Evolutionary conservation across 2,329 filamentous ascomycete species (phyloP).

Genomic region (Fusarium sp.): DNA sequence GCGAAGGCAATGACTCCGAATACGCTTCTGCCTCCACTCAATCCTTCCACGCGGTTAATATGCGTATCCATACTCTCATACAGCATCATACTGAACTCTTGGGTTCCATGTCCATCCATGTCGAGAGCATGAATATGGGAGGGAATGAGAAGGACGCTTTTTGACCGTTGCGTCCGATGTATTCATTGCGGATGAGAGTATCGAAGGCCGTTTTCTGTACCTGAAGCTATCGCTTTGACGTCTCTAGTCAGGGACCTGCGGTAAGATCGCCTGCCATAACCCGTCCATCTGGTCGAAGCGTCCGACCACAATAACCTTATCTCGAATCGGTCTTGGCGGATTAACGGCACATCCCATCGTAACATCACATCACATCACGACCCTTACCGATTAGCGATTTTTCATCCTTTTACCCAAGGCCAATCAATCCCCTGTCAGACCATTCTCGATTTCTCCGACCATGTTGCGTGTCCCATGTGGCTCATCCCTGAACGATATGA

Average conservation of each 20-base stretch:
- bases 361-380: neutral
- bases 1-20: too few species aligned
- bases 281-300: neutral
- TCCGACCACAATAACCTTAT: conserved; percentile 1
- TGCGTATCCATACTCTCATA: conserved; percentile 44
- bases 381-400: neutral
- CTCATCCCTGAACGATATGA: conserved; percentile 37
- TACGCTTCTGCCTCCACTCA: too few species aligned
- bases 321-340: conserved; percentile 1
- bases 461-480: conserved; percentile 7
- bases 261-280: neutral
- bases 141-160: conserved; percentile 60
- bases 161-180: conserved; percentile 59
- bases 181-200: conserved; percentile 62
- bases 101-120: too few species aligned
- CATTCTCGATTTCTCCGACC: neutral
- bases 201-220: conserved; percentile 34
- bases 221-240: neutral
- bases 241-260: neutral
- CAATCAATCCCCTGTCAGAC: neutral
- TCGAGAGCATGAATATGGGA: conserved; percentile 54
- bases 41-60: conserved; percentile 58
- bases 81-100: too few species aligned
- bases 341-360: neutral
- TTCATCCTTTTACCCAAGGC: neutral